Evolutionary conservation across 129 eudicot species (phyloP), one percentile per base, ranked within the genome.

Genomic region (Lactuca saligna): DNA sequence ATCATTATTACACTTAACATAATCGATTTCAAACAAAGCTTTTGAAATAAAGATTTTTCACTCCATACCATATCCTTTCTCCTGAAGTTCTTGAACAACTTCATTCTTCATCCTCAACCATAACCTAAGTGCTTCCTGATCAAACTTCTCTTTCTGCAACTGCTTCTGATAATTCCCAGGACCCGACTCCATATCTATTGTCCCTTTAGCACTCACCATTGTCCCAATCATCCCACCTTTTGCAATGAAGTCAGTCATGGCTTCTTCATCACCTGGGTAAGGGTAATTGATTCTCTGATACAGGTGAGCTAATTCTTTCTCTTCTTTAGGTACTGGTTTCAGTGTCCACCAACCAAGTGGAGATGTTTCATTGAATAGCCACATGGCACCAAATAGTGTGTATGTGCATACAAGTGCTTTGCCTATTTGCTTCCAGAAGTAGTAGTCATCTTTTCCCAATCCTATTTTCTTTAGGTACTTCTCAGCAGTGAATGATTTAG

Each of bases 341-440:
- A 92, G 71, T 7, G 91, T 88, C 91, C 96, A 92, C 98, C 98
- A 92, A 32, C 98, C 98, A 17, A 92, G 87, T 12, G 98, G 98
- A 6, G 98, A 92, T 11, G 95, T 84, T 70, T 92, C 98, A 17
- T 92, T 92, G 86, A 75, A 89, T 48, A 81, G 66, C 96, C 96
- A 92, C 54, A 78, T 89, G 25, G 79, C 95, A 4, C 96, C 95
- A 37, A 82, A 88, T 42, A 86, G 66, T 3, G 96, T 60, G 72
- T 89, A 89, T 20, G 98, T 92, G 80, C 95, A 86, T 20, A 92
- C 12, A 61, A 92, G 81, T 31, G 79, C 95, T 75, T 86, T 89
- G 48, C 98, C 96, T 15, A 89, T 83, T 79, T 84, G 91, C 82
- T 86, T 89, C 96, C 95, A 86, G 76, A 88, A 89, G 75, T 82